Evolutionary conservation across 768 basidiomycete genomes (phyloP), one percentile per base, ranked within the genome.

Genomic region (Tephrocybe sp.): DNA sequence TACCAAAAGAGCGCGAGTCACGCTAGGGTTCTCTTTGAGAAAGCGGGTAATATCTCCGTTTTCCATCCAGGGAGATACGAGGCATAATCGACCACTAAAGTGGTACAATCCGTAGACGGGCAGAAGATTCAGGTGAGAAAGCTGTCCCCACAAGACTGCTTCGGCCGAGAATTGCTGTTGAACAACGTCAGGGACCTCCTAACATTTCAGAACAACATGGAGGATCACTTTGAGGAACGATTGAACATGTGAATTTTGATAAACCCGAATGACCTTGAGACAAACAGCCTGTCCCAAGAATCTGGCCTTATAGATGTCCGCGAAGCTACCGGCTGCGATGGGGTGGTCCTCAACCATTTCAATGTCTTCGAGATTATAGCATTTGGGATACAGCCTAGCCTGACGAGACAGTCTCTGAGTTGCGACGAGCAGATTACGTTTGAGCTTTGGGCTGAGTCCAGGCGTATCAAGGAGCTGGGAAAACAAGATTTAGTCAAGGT

Each of bases 41-140:
- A 33, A 65, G 18, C 64, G 55, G 30, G 54, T 58, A 22, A 68
- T 53, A 31, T 68, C 66, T 1, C 69, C 69, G 36, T 65, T 62
- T 42, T 67, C 59, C 65, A 69, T 68, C 69, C 67, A 72, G 3
- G 69, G 67, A 0, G 66, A 68, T 3, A 70, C 66, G 25, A 69
- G 62, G 39, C 64, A 66, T 18, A 68, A 47, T 29, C 66, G 57
- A 4, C 50, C 48, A 22, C 57, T 49, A 8, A 48, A 43, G 33
- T 64, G 64, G 33, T 53, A 53, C 5, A 65, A 36, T 1, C 72
- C 70, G 10, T 64, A 64, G 34, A 73, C 69, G 1, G 70, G 70
- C 4, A 72, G 61, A 3, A 73, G 54, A 46, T 55, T 55, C 4
- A 45, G 49, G 40, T 55, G 53, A 6, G 39, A 47, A 18, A 55